These are phyloP conservation scores for Suaeda aralocaspica DNA, from an alignment of 148 eudicot genomes.

Conservation along the genomic window DNA sequence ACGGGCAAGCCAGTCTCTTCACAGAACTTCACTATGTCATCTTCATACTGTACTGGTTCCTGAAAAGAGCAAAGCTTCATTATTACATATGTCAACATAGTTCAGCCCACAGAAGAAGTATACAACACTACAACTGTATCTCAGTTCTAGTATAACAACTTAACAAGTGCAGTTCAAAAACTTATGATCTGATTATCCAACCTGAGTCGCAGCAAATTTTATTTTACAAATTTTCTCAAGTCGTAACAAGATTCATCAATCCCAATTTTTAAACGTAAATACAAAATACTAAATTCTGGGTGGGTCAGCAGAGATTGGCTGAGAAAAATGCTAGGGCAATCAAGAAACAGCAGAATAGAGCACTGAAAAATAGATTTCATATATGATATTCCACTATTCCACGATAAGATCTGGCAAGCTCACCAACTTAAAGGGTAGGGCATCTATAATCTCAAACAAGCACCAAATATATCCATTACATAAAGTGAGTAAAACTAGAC, in stretches of 20 bases:
- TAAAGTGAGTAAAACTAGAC: background rate
- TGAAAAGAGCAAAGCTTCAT: conserved; percentile 29
- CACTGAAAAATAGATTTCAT: background rate
- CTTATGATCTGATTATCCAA: background rate
- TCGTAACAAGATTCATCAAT: background rate
- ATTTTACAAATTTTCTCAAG: background rate
- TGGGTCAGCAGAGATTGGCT: background rate
- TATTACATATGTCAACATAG: conserved; percentile 2
- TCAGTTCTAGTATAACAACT: background rate
- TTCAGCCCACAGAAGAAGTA: background rate
- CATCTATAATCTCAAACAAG: background rate
- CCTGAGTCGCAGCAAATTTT: background rate
- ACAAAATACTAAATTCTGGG: too few relatives aligned
- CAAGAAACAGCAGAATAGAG: background rate
- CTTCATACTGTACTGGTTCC: conserved; percentile 81
- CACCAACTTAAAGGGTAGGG: background rate
- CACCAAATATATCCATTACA: background rate
- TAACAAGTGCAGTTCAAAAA: background rate
- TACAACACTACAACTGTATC: background rate
- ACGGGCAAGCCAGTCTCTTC: conserved; percentile 83
- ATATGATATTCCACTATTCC: background rate
- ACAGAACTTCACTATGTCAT: conserved; percentile 80
- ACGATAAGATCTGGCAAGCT: background rate
- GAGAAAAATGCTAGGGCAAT: background rate
- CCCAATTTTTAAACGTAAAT: background rate